These are phyloP conservation scores for Ormosia semicastrata DNA, from an alignment of 306 rosid genomes.

Conservation along the genomic window DNA sequence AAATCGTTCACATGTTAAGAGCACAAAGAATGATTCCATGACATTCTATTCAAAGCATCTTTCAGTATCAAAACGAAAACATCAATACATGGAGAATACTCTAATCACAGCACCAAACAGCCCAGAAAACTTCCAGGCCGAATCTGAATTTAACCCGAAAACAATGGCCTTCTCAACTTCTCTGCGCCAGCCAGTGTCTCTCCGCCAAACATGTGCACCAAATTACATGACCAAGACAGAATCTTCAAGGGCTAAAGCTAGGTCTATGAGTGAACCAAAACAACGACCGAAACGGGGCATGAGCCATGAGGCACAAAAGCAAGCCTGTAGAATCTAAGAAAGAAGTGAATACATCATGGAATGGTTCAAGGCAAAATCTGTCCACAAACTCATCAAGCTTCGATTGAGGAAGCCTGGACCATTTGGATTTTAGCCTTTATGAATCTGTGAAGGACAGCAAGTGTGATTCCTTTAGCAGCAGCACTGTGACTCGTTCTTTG, in stretches of 20 bases:
- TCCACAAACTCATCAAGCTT: slow-evolving; percentile 35
- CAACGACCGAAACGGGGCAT: slow-evolving; percentile 53
- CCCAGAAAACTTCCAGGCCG: slow-evolving; percentile 26
- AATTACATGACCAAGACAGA: slow-evolving; percentile 72
- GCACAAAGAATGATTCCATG: slow-evolving; percentile 33
- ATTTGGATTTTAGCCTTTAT: slow-evolving; percentile 51
- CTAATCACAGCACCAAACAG: slow-evolving; percentile 36
- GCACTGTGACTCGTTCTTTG: background rate
- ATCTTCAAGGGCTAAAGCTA: slow-evolving; percentile 69
- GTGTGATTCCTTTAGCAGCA: slow-evolving; percentile 28
- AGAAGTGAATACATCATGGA: slow-evolving; percentile 1
- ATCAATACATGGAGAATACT: slow-evolving; percentile 23
- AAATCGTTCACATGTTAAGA: slow-evolving; percentile 36
- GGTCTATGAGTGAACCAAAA: slow-evolving; percentile 85
- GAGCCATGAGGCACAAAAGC: slow-evolving; percentile 25
- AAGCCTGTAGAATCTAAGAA: slow-evolving; percentile 36
- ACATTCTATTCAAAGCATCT: slow-evolving; percentile 37
- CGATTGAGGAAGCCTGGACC: slow-evolving; percentile 36
- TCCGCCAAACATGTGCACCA: slow-evolving; percentile 45
- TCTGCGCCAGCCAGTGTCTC: slow-evolving; percentile 26
- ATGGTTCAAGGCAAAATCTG: slow-evolving; percentile 43
- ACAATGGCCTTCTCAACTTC: slow-evolving; percentile 28
- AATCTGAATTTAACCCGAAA: slow-evolving; percentile 33
- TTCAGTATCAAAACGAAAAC: slow-evolving; percentile 38
- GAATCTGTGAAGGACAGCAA: slow-evolving; percentile 38